A percentile compares a stretch with the other conserved stretches of the same genome.
Conservation (phyloP, 345 rosid genomes). For the Aquilaria sinensis region DNA sequence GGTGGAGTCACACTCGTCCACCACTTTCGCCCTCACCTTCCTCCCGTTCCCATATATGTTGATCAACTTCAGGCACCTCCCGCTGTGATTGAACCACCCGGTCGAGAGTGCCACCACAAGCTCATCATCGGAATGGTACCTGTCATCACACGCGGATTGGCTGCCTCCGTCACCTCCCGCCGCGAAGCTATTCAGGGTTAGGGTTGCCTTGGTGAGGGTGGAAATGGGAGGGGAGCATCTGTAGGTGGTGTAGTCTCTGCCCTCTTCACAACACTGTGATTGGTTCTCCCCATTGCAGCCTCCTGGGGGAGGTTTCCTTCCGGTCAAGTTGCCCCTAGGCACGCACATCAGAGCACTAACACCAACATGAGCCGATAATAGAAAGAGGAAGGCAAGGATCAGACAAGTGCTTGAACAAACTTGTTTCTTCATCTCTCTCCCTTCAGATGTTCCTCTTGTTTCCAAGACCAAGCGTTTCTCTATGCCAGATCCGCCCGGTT, state of each 20-base stretch:
- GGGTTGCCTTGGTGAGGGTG: neutral
- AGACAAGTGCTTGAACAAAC: neutral
- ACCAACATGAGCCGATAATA: neutral
- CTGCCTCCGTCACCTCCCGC: slow-evolving; percentile 3
- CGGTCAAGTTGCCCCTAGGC: slow-evolving; percentile 22
- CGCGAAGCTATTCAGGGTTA: slow-evolving; percentile 7
- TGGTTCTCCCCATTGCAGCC: slow-evolving; percentile 23
- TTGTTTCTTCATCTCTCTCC: slow-evolving; percentile 8
- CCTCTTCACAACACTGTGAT: slow-evolving; percentile 23
- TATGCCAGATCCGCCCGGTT: too few relatives aligned
- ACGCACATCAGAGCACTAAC: slow-evolving; percentile 16
- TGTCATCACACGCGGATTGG: slow-evolving; percentile 1
- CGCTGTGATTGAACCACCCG: slow-evolving; percentile 18
- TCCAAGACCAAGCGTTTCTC: too few relatives aligned
- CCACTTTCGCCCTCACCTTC: slow-evolving; percentile 21
- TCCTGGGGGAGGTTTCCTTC: slow-evolving; percentile 22
- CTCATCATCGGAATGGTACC: neutral
- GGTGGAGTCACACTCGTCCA: slow-evolving; percentile 30
- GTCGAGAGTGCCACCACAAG: slow-evolving; percentile 21
- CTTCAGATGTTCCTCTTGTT: neutral
- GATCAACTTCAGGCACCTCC: slow-evolving; percentile 18
- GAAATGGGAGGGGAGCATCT: slow-evolving; percentile 6
- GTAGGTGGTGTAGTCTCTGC: slow-evolving; percentile 20
- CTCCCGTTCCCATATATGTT: slow-evolving; percentile 22
- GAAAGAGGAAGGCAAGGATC: slow-evolving; percentile 1